phyloP scores from a whole-genome alignment of 192 early-diverging fungal species.

The Haplosporangium gracile region DNA sequence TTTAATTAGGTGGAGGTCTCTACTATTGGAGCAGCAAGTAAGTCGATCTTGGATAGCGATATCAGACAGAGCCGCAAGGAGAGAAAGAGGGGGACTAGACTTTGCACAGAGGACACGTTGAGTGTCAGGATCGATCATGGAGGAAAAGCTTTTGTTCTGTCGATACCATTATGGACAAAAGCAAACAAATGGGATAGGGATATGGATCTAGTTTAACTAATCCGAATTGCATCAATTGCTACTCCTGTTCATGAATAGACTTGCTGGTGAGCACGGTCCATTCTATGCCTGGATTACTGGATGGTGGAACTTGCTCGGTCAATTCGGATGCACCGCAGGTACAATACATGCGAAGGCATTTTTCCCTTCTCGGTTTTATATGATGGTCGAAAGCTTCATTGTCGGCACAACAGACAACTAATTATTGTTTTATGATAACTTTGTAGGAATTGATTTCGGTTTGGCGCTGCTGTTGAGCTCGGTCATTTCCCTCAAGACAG shows the following conservation, averaged over 20 bases:
- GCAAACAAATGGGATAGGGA: neutral
- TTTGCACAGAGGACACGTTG: neutral
- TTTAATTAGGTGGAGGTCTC: conserved; percentile 22
- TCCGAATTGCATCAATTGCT: neutral
- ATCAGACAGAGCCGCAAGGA: neutral
- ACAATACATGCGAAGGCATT: neutral
- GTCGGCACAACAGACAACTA: neutral
- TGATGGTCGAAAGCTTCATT: neutral
- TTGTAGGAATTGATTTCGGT: conserved; percentile 34
- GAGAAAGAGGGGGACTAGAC: neutral
- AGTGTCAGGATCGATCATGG: too few species aligned
- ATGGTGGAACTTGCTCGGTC: conserved; percentile 68
- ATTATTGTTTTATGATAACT: neutral
- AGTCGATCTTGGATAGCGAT: neutral
- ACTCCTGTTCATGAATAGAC: conserved; percentile 30
- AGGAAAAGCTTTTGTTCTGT: too few species aligned
- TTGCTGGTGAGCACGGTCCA: conserved; percentile 53
- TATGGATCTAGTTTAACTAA: neutral
- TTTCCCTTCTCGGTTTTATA: too few species aligned
- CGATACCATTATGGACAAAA: too few species aligned
- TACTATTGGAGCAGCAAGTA: conserved; percentile 50
- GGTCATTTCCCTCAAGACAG: conserved; percentile 48
- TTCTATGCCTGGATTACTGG: conserved; percentile 64
- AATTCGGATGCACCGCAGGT: conserved; percentile 62
- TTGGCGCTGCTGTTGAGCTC: conserved; percentile 47